Evolutionary conservation across 345 rosid species (phyloP).

Genomic region (Hibiscus tridactylites): DNA sequence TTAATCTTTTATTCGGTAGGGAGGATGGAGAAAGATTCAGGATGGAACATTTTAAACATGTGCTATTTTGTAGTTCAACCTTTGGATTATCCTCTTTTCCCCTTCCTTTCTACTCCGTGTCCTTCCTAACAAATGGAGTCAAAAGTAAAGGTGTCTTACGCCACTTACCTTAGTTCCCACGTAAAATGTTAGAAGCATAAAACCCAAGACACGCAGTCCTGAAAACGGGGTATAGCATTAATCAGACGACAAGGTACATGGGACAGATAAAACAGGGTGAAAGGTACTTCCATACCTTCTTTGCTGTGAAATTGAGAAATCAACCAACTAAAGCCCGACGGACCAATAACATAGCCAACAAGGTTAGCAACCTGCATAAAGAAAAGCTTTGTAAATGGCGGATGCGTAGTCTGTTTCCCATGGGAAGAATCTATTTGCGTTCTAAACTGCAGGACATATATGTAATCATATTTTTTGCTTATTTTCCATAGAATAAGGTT

Average conservation of each 20-base stretch:
- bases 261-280: neutral
- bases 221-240: slow-evolving; percentile 4
- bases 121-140: neutral
- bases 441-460: neutral
- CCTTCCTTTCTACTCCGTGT: no score
- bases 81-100: no score
- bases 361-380: slow-evolving; percentile 77
- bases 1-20: neutral
- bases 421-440: neutral
- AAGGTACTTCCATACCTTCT: slow-evolving; percentile 44
- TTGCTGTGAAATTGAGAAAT: slow-evolving; percentile 47
- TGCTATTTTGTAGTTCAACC: neutral
- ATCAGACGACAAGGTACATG: neutral
- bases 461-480: neutral
- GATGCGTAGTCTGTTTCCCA: neutral
- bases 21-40: neutral
- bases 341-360: slow-evolving; percentile 86
- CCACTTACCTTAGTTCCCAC: slow-evolving; percentile 69
- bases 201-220: slow-evolving; percentile 59
- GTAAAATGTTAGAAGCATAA: slow-evolving; percentile 60
- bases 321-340: slow-evolving; percentile 70
- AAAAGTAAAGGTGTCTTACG: neutral
- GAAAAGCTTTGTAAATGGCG: neutral
- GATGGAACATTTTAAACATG: neutral
- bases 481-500: neutral